Evolutionary conservation across 108 stramenopile species (phyloP), one percentile per base, ranked within the genome.

Genomic region (Fragilaria crotonensis): DNA sequence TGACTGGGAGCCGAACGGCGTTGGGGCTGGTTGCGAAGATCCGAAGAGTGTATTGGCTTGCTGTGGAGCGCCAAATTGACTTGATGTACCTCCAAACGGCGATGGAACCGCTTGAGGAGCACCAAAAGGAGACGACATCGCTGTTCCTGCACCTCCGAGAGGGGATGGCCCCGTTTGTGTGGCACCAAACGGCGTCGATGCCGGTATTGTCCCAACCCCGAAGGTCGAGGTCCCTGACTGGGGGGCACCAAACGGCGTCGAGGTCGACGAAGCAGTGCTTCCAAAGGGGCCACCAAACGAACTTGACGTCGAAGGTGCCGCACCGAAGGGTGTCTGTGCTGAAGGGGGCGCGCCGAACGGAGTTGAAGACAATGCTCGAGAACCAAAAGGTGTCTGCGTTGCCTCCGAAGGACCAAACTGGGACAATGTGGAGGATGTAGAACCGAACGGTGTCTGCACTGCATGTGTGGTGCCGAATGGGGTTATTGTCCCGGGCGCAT

Each of bases 181-280:
- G 53, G 7, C 67, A 19, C 73, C 78, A 63, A 73, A 78, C 46
- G 78, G 68, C 17, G 71, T 45, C n/a, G 30, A 31, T 20, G 53
- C 9, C 5, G 44, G 14, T 7, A 14, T 41, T 11, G 7, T 41
- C 11, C 11, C 7, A 41, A 11, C 14, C 14, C 36, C 36, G 14
- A 72, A 72, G n/a, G 67, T 4, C 20, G 61, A 3, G 22, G 51
- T 23, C 48, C 14, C 19, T 7, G 45, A 11, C 4, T 9, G 11
- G n/a, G 45, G 19, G 18, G 47, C 49, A 19, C 61, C 50, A 45
- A 64, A 64, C 44, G 54, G 54, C 9, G 53, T 56, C 9, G 54
- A 54, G 11, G 23, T 25, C 25, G 55, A n/a, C 30, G 62, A 52
- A 18, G 19, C 27, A 5, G 32, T 21, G 25, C 29, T 55, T 23